phyloP scores from a whole-genome alignment of 805 yeast species.

The Kregervanrija delftensis region DNA sequence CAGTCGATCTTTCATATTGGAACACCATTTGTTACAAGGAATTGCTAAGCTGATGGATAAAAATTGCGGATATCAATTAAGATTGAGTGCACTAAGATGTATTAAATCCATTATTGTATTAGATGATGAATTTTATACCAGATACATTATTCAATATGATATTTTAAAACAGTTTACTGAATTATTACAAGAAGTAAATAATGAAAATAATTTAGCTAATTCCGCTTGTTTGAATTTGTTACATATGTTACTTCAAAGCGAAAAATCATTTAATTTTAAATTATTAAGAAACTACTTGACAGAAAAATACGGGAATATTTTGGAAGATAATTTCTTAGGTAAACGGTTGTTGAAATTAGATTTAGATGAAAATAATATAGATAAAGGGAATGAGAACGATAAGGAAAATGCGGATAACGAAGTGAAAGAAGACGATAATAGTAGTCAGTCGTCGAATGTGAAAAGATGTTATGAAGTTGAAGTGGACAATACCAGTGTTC shows the following conservation, averaged over 20 bases:
- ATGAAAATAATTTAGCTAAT: constrained; percentile 55
- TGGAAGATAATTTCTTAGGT: constrained; percentile 19
- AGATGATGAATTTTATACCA: constrained; percentile 56
- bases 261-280: constrained; percentile 14
- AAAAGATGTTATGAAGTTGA: too few relatives aligned
- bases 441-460: not conserved
- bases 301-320: constrained; percentile 9
- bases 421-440: not conserved
- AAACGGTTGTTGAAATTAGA: constrained; percentile 1
- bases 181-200: constrained; percentile 40
- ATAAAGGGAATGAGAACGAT: constrained; percentile 1
- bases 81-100: constrained; percentile 64
- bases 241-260: constrained; percentile 16
- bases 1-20: constrained; percentile 58
- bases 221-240: constrained; percentile 68
- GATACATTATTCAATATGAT: constrained; percentile 49
- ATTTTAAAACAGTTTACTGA: constrained; percentile 43
- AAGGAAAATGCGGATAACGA: constrained; percentile 2
- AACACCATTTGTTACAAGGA: constrained; percentile 50
- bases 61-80: constrained; percentile 42
- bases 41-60: constrained; percentile 42
- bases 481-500: too few relatives aligned
- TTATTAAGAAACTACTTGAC: constrained; percentile 17
- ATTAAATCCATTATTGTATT: constrained; percentile 53
- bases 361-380: not conserved